Percentiles rank a stretch among this genome's conserved stretches.
Conservation (phyloP, 495 filamentous ascomycete genomes). For the Daldinia caldariorum region DNA sequence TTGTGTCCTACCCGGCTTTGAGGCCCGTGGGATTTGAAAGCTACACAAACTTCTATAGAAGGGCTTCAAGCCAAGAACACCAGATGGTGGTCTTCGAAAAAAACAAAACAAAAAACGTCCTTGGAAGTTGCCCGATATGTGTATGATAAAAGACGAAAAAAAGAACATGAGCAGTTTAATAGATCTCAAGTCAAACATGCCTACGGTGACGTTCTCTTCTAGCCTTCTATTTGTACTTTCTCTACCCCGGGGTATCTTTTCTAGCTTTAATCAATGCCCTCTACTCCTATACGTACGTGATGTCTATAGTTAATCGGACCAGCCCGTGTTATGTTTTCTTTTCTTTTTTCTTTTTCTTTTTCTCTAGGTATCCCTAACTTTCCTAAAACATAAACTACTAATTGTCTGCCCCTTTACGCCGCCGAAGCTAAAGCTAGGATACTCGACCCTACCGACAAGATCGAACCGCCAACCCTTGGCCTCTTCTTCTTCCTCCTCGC, state of each 20-base stretch:
- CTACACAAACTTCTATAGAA: conserved; percentile 34
- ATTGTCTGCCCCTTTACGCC: conserved; percentile 87
- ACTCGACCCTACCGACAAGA: conserved; percentile 73
- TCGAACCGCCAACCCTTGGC: conserved; percentile 44
- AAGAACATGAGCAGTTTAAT: conserved; percentile 41
- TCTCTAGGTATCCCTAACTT: conserved; percentile 38
- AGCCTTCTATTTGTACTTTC: background rate
- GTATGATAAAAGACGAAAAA: conserved; percentile 42
- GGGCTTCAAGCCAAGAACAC: conserved; percentile 8
- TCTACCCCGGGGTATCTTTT: background rate
- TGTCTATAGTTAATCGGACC: background rate
- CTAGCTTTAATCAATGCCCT: background rate
- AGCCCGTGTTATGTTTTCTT: background rate
- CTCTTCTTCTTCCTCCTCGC: conserved; percentile 9
- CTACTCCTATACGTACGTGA: background rate
- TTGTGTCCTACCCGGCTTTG: conserved; percentile 32
- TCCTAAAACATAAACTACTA: conserved; percentile 80
- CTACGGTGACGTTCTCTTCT: conserved; percentile 12
- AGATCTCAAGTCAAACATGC: conserved; percentile 34
- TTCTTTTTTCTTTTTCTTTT: too few relatives aligned
- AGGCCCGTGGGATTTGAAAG: conserved; percentile 22
- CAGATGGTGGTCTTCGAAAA: background rate
- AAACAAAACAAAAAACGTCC: conserved; percentile 1
- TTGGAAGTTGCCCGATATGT: conserved; percentile 24
- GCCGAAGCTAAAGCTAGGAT: conserved; percentile 86